phyloP scores from a whole-genome alignment of 805 yeast genomes.

The Nakazawaea molendinolei region DNA sequence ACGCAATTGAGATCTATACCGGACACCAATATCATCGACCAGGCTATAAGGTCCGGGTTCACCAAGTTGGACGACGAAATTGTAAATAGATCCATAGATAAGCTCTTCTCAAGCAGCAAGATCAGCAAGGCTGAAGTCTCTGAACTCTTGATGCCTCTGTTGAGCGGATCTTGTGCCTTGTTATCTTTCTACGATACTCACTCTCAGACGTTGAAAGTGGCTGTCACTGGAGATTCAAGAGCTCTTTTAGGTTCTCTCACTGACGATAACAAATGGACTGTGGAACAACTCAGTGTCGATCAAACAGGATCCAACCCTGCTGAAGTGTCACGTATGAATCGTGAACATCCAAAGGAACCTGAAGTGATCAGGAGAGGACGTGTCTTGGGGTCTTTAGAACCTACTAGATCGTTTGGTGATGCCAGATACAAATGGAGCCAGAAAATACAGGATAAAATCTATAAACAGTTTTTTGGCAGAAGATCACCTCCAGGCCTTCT shows the following conservation, averaged over 20 bases:
- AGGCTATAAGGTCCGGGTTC: constrained; percentile 78
- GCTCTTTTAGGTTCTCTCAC: constrained; percentile 76
- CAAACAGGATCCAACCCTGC: constrained; percentile 91
- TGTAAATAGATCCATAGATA: constrained; percentile 66
- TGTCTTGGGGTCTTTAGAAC: constrained; percentile 88
- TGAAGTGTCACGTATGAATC: constrained; percentile 75
- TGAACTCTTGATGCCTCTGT: constrained; percentile 80
- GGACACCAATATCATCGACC: constrained; percentile 61
- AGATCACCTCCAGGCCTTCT: constrained; percentile 62
- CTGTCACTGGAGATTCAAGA: constrained; percentile 94
- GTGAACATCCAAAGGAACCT: constrained; percentile 90
- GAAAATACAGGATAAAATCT: constrained; percentile 65
- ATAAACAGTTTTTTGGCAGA: constrained; percentile 77
- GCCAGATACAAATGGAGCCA: constrained; percentile 83
- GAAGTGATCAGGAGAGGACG: constrained; percentile 81
- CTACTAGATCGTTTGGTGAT: constrained; percentile 95
- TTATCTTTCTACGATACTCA: constrained; percentile 80
- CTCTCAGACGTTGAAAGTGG: constrained; percentile 68
- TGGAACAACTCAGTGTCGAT: constrained; percentile 77
- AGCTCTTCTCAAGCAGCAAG: constrained; percentile 61
- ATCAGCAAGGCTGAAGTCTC: constrained; percentile 57
- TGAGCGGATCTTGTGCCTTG: constrained; percentile 92
- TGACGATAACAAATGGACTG: constrained; percentile 73
- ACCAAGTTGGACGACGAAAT: constrained; percentile 79
- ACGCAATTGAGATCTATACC: constrained; percentile 50